Conservation (phyloP, 176 grass and related monocot species). For the Chrysopogon serrulatus region DNA sequence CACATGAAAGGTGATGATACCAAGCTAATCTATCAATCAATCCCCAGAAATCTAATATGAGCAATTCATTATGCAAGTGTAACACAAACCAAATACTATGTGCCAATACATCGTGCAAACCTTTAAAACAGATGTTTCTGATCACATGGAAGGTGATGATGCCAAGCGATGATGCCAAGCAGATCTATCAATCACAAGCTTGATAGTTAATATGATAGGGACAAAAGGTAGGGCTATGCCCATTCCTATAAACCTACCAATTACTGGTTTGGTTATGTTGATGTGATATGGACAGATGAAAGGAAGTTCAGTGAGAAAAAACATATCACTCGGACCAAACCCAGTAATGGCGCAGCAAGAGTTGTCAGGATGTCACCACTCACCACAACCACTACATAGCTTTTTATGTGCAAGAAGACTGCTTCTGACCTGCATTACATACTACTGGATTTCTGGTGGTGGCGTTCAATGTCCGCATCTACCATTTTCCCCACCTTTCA, state of each 20-base stretch:
- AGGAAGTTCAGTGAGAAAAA: constrained; percentile 28
- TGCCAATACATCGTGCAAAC: background rate
- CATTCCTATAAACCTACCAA: background rate
- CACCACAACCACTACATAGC: constrained; percentile 12
- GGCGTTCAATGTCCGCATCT: background rate
- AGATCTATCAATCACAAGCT: constrained; percentile 16
- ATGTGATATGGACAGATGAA: background rate
- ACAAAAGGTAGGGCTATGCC: background rate
- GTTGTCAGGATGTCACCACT: constrained; percentile 10
- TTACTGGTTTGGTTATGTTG: background rate
- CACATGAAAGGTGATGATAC: background rate
- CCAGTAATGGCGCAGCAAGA: background rate
- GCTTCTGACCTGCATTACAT: background rate
- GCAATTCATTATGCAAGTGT: background rate
- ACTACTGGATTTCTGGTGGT: background rate
- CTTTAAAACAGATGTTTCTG: background rate
- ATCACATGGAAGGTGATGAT: background rate
- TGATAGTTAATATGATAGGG: background rate
- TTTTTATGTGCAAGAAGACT: background rate
- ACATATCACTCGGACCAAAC: background rate
- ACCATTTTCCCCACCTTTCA: background rate
- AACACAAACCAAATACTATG: background rate
- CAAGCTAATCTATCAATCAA: constrained; percentile 21
- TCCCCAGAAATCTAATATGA: background rate
- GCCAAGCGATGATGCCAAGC: background rate